Evolutionary conservation across 257 asterid genomes (phyloP).

Genomic region (Capsicum chinense): DNA sequence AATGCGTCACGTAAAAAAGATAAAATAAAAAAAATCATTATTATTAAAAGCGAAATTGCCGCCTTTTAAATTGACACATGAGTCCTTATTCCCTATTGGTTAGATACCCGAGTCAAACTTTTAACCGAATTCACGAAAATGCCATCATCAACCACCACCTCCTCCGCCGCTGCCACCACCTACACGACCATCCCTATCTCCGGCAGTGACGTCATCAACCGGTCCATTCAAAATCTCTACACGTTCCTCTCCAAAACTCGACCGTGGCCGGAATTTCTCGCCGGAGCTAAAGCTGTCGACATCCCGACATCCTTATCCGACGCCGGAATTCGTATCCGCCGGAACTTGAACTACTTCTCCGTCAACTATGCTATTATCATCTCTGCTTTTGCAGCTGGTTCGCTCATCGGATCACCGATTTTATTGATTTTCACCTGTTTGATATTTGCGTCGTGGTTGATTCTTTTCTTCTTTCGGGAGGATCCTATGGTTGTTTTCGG

Average conservation of each 20-base stretch:
- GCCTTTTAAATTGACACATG: background rate
- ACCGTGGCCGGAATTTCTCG: conserved; percentile 76
- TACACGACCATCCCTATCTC: conserved; percentile 83
- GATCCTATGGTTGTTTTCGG: conserved; percentile 73
- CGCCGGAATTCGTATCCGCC: conserved; percentile 56
- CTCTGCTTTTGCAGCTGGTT: conserved; percentile 53
- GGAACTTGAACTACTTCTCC: conserved; percentile 60
- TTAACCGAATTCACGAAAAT: background rate
- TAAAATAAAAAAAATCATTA: background rate
- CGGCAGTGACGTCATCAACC: conserved; percentile 54
- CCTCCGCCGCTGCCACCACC: conserved; percentile 35
- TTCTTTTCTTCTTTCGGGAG: conserved; percentile 68
- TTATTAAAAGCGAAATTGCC: background rate
- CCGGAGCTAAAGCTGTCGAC: conserved; percentile 51
- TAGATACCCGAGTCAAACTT: conserved; percentile 20
- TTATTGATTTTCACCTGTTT: conserved; percentile 47
- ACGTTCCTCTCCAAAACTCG: conserved; percentile 64
- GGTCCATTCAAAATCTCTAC: conserved; percentile 70
- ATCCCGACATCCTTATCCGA: conserved; percentile 61
- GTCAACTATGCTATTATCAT: conserved; percentile 60
- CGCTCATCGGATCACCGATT: conserved; percentile 63
- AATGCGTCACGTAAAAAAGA: too few species aligned
- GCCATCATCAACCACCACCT: conserved; percentile 45
- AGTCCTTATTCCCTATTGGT: background rate
- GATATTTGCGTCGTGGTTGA: conserved; percentile 63